A percentile compares a stretch with the other conserved stretches of the same genome.
Conservation (phyloP, 352 stramenopile genomes). For the Phytophthora colocasiae region DNA sequence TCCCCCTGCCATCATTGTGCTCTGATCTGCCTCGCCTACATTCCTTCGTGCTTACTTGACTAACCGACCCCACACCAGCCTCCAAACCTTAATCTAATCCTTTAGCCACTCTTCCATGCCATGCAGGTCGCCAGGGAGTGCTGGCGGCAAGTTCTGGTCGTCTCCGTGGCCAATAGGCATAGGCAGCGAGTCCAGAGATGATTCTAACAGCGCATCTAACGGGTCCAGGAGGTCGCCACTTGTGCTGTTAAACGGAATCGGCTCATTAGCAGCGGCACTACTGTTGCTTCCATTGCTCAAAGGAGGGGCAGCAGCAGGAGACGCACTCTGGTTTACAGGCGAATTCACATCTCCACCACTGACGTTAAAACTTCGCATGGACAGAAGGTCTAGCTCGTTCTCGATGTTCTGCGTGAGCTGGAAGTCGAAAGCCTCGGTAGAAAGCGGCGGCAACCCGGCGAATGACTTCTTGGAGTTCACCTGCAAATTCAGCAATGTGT, state of each 20-base stretch:
- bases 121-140: slow-evolving; percentile 73
- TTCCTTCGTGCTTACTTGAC: slow-evolving; percentile 23
- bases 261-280: slow-evolving; percentile 29
- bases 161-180: slow-evolving; percentile 77
- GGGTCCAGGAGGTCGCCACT: slow-evolving; percentile 54
- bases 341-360: slow-evolving; percentile 22
- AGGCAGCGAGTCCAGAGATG: slow-evolving; percentile 57
- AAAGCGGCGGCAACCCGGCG: slow-evolving; percentile 61
- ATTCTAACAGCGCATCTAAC: slow-evolving; percentile 64
- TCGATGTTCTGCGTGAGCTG: slow-evolving; percentile 83
- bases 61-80: slow-evolving; percentile 21
- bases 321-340: slow-evolving; percentile 19
- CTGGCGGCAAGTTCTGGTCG: slow-evolving; percentile 48
- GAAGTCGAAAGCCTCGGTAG: slow-evolving; percentile 73
- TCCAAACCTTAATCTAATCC: slow-evolving; percentile 56
- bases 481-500: slow-evolving; percentile 74
- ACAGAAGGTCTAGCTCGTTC: slow-evolving; percentile 80
- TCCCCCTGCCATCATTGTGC: background rate
- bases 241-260: slow-evolving; percentile 49
- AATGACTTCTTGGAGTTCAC: slow-evolving; percentile 73
- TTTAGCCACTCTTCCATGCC: slow-evolving; percentile 85
- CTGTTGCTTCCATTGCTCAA: slow-evolving; percentile 16
- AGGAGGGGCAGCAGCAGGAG: slow-evolving; percentile 14
- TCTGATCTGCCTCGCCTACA: slow-evolving; percentile 3
- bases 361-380: slow-evolving; percentile 66